Conservation (phyloP, 1,284 basidiomycete species). For the Rugosomyces carneus region DNA sequence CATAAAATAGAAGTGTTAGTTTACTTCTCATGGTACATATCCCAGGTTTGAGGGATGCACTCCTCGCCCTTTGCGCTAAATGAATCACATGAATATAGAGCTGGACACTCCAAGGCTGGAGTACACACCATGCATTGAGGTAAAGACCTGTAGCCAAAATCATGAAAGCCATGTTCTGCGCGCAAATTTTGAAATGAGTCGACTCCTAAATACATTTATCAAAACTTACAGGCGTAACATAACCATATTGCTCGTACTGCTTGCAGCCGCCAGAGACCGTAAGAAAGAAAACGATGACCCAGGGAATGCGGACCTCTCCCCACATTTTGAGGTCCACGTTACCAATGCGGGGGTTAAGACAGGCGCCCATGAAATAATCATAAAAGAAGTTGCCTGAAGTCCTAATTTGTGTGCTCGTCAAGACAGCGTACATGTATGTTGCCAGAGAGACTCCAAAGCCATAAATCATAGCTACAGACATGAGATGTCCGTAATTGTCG, state of each 20-base stretch:
- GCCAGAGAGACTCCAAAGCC: conserved; percentile 80
- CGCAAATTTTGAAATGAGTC: not conserved
- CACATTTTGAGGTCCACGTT: conserved; percentile 98
- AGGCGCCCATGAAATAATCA: conserved; percentile 96
- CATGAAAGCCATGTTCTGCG: conserved; percentile 95
- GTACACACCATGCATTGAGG: conserved; percentile 84
- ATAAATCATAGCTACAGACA: conserved; percentile 93
- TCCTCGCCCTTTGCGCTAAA: conserved; percentile 80
- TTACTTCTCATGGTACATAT: conserved; percentile 96
- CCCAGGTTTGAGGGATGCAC: conserved; percentile 99
- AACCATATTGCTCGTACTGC: conserved; percentile 90
- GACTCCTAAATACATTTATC: not conserved
- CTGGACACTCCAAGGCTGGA: not conserved
- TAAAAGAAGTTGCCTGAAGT: conserved; percentile 95
- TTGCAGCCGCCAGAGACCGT: conserved; percentile 91
- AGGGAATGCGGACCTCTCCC: conserved; percentile 96
- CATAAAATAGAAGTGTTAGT: conserved; percentile 3
- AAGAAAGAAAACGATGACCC: conserved; percentile 94
- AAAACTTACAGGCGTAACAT: conserved; percentile 77
- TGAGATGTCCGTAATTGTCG: conserved; percentile 94
- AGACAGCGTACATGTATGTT: conserved; percentile 74
- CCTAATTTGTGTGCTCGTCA: conserved; percentile 77
- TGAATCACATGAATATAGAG: not conserved
- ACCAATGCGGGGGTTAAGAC: conserved; percentile 92
- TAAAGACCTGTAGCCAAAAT: conserved; percentile 94